A percentile compares a stretch with the other conserved stretches of the same genome.
Conservation (phyloP, 768 basidiomycete genomes). For the Mycena leptocephala region DNA sequence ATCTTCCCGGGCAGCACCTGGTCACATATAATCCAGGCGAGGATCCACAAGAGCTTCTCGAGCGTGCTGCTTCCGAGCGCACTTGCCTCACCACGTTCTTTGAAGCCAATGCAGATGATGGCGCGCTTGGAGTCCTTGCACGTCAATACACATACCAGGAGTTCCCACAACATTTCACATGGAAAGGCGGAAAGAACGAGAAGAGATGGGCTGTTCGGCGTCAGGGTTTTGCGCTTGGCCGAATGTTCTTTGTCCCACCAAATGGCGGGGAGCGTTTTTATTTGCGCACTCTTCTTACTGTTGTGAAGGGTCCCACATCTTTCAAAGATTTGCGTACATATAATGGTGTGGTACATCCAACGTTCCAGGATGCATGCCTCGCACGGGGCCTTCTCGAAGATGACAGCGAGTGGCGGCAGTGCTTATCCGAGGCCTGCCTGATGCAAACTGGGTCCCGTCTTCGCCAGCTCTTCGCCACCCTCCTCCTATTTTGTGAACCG, state of each 20-base stretch:
- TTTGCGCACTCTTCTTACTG: conserved; percentile 55
- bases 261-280: conserved; percentile 55
- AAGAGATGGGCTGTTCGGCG: conserved; percentile 25
- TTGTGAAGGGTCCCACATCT: conserved; percentile 52
- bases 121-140: conserved; percentile 15
- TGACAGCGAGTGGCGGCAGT: conserved; percentile 63
- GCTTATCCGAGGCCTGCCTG: conserved; percentile 56
- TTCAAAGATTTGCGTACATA: conserved; percentile 46
- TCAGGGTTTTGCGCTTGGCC: conserved; percentile 44
- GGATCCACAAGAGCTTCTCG: background rate
- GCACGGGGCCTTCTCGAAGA: conserved; percentile 60
- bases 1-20: background rate
- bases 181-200: conserved; percentile 29
- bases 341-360: conserved; percentile 42
- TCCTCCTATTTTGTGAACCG: conserved; percentile 55
- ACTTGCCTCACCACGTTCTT: background rate
- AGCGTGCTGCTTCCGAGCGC: background rate
- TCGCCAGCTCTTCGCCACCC: conserved; percentile 57
- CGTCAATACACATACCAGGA: conserved; percentile 49
- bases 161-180: conserved; percentile 51
- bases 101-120: background rate
- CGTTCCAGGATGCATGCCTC: conserved; percentile 60
- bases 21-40: background rate
- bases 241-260: conserved; percentile 50
- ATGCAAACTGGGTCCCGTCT: conserved; percentile 58